Base-by-base conservation (phyloP, 2,329 filamentous ascomycete genomes). In the Lasiodiplodia theobromae region DNA sequence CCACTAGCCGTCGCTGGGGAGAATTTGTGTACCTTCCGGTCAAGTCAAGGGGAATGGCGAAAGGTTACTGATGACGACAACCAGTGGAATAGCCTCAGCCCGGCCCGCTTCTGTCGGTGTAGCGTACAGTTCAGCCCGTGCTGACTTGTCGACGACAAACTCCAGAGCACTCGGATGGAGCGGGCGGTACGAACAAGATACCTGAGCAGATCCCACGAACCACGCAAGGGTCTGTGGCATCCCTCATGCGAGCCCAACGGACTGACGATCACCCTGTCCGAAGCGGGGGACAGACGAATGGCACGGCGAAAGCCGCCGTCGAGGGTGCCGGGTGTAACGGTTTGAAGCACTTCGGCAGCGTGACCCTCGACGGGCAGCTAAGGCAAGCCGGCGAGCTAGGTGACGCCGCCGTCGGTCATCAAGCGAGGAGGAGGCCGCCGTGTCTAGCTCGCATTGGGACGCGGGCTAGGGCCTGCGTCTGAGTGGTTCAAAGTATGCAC, bases 151-250 rank as follows among this genome's bases (percentile, higher is more conserved):
- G 21, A 54, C 52, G 11, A 57, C 16, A 21, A 28, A 21, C 34
- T 56, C 53, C n/a, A n/a, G 28, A 34, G 25, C 28, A 8, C 28
- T 57, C 28, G 31, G 34, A n/a, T 38, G 54, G 34, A n/a, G 23
- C 31, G 28, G 25, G n/a, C 57, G 38, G 38, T 49, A 62, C 38
- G 58, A 34, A 34, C 31, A 34, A 34, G 31, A 34, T 63, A 31
- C 58, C 58, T 63, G 58, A 23, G 58, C 28, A 49, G 58, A 63
- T 63, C 58, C 31, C 49, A 47, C 49, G 58, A 63, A 51, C 58
- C 44, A 40, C 58, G 44, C 40, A 51, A 51, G 58, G 58, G 58
- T 63, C 56, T 12, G 12, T 16, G 31, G n/a, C 18, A 23, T 16
- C 18, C 23, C 14, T n/a, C 38, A 6, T 7, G 14, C 23, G 21